A percentile compares a stretch with the other conserved stretches of the same genome.
Conservation (phyloP, 805 yeast species). For the Nakazawaea wickerhamii region DNA sequence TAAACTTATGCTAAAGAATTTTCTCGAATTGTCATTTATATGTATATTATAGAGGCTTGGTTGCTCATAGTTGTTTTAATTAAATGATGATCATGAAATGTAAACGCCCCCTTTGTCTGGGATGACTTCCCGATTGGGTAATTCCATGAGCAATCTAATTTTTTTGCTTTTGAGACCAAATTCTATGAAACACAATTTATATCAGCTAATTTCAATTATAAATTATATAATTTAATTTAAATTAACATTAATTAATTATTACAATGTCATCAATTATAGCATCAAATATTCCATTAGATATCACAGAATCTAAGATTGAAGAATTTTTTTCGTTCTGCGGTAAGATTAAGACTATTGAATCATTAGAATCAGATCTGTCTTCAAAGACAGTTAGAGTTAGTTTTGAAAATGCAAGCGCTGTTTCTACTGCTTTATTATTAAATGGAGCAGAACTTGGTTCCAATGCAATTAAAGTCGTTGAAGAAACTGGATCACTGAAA, state of each 20-base stretch:
- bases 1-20: no score
- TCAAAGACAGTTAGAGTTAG: slow-evolving; percentile 40
- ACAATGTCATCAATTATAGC: slow-evolving; percentile 39
- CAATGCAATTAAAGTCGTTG: slow-evolving; percentile 42
- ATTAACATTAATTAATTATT: no score
- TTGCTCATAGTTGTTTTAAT: no score
- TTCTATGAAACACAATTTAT: no score
- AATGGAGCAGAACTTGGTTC: slow-evolving; percentile 73
- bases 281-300: slow-evolving; percentile 46
- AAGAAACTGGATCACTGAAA: slow-evolving; percentile 18
- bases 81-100: no score
- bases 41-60: no score
- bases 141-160: neutral
- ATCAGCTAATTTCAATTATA: neutral
- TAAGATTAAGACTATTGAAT: slow-evolving; percentile 32
- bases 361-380: slow-evolving; percentile 24
- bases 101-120: neutral
- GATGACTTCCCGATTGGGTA: neutral
- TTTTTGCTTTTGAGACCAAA: neutral
- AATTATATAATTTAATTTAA: neutral
- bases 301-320: slow-evolving; percentile 44
- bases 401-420: slow-evolving; percentile 56
- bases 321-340: slow-evolving; percentile 80
- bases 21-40: no score
- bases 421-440: slow-evolving; percentile 63